Percentiles rank a stretch among this genome's conserved stretches.
These are phyloP conservation scores for Hydnomerulius pinastri DNA, from an alignment of 768 basidiomycete genomes.

Conservation along the genomic window DNA sequence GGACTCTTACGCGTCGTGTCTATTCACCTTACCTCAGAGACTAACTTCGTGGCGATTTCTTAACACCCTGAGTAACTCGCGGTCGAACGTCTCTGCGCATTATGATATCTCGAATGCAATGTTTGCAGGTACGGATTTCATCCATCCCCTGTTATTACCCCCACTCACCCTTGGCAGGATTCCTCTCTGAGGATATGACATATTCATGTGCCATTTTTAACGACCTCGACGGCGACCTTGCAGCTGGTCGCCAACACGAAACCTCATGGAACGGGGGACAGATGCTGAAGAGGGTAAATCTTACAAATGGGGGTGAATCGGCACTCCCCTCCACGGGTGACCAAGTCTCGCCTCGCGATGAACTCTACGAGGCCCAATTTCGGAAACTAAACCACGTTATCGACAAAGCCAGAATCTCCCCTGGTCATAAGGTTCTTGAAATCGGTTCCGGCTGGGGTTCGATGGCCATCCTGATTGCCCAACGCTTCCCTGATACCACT, in stretches of 20 bases:
- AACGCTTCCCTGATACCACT: conserved; percentile 52
- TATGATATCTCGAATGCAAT: conserved; percentile 80
- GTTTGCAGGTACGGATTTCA: conserved; percentile 52
- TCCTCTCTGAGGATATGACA: conserved; percentile 72
- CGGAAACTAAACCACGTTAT: conserved; percentile 68
- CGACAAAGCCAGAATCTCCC: conserved; percentile 58
- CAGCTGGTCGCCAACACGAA: neutral
- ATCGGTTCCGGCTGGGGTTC: conserved; percentile 84
- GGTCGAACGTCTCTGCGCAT: conserved; percentile 72
- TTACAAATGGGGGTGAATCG: neutral
- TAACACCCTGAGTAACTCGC: conserved; percentile 64
- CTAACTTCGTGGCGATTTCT: conserved; percentile 62
- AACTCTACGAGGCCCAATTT: conserved; percentile 53
- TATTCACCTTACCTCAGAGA: conserved; percentile 55
- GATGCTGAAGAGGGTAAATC: neutral
- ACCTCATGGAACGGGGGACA: neutral
- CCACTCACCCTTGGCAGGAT: conserved; percentile 35
- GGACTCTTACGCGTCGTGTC: conserved; percentile 49
- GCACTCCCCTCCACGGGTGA: neutral
- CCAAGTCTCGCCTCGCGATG: conserved; percentile 14
- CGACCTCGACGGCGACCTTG: conserved; percentile 59
- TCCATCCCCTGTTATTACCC: neutral
- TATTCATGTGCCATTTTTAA: conserved; percentile 75
- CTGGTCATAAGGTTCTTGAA: conserved; percentile 62
- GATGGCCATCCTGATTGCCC: conserved; percentile 63